A percentile compares a stretch with the other conserved stretches of the same genome.
These are phyloP conservation scores for Zea luxurians DNA, from an alignment of 176 grass and related monocot species.

Conservation along the genomic window DNA sequence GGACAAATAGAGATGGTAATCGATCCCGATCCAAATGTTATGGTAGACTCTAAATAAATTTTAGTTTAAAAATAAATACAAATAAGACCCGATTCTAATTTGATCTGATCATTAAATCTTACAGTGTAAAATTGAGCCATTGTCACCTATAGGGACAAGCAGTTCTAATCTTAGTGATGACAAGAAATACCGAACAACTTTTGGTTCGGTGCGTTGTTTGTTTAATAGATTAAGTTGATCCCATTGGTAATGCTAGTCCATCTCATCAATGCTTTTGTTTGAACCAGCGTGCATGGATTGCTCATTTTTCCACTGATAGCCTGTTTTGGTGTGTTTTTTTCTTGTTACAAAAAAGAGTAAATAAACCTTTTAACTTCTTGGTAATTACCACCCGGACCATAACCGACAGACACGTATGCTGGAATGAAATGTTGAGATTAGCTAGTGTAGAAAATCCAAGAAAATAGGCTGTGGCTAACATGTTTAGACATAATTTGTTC, in stretches of 20 bases:
- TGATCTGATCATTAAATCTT: no score
- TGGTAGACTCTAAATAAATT: no score
- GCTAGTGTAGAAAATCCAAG: background rate
- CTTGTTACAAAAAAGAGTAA: background rate
- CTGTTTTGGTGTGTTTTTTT: background rate
- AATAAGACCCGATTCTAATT: no score
- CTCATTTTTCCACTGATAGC: slow-evolving; percentile 17
- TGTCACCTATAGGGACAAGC: background rate
- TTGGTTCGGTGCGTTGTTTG: slow-evolving; percentile 34
- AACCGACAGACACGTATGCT: background rate
- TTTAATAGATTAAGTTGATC: slow-evolving; percentile 29
- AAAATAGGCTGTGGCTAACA: background rate
- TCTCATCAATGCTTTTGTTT: slow-evolving; percentile 8
- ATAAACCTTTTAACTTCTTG: background rate
- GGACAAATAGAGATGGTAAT: no score
- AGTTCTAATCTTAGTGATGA: slow-evolving; percentile 26
- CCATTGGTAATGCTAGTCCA: slow-evolving; percentile 30
- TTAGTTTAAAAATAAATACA: no score
- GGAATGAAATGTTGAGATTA: background rate
- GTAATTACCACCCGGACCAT: background rate
- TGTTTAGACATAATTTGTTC: background rate
- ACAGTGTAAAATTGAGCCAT: no score
- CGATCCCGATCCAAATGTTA: no score
- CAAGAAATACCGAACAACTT: slow-evolving; percentile 39
- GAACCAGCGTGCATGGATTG: background rate